Base-by-base conservation (phyloP, 2,329 filamentous ascomycete genomes). In the Penicillium sp. region DNA sequence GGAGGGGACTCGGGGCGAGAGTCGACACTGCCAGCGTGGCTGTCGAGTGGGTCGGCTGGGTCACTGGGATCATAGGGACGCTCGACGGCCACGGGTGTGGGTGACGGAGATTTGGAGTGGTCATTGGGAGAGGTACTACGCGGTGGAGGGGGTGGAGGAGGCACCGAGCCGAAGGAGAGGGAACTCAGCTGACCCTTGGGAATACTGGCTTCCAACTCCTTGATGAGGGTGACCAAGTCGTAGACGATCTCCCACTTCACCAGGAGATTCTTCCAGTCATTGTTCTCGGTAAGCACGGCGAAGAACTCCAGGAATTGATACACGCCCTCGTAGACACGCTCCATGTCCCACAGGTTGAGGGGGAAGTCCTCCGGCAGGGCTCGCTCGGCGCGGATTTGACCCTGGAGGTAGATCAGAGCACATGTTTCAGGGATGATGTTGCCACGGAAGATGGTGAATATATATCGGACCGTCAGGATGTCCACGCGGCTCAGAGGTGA, bases 291-390 rank as follows among this genome's bases (percentile, higher is more conserved):
- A 30, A 97, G 86, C 0, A 95, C 93, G 16, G 90, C 92, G 57
- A 97, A 90, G 74, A 98, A 96, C 69, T 97, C 93, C 1, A 98
- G 86, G 72, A 96, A 97, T 75, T 97, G 93, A 55, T 93, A 92
- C 1, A 98, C 87, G 0, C 94, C 94, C 71, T 98, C 94, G 75
- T 96, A 97, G 60, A 96, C 94, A 14, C 94, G 87, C 75, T 98
- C 94, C 90, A 98, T 96, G 71, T 98, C 94, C 94, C 94, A 98
- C 51, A 93, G 85, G 70, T 98, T 96, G 1, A 97, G 88, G 0
- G 94, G 94, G 70, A 97, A 98, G 71, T 97, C 93, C 63, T 91
- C 87, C 0, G 92, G 88, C 62, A 94, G 86, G 16, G 89, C 87
- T 59, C 88, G 84, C 35, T 89, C 88, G 43, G 89, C 87, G 45